Conservation (phyloP, 495 filamentous ascomycete species). For the Aspergillus affinis region DNA sequence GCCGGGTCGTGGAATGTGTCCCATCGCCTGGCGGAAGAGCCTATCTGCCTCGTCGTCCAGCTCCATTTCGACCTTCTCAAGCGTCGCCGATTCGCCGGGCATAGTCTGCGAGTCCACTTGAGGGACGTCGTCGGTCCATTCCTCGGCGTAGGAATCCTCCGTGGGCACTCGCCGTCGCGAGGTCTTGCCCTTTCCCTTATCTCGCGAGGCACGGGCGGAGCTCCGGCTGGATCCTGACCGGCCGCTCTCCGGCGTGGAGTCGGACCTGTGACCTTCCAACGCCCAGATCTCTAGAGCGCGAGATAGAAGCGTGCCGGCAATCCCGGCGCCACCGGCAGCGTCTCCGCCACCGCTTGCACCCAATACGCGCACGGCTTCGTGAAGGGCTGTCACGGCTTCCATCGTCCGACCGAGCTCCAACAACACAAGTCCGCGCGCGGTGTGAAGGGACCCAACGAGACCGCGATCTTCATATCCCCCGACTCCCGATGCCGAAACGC, state of each 20-base stretch:
- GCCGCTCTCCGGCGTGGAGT: constrained; percentile 23
- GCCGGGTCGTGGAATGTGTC: constrained; percentile 21
- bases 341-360: constrained; percentile 54
- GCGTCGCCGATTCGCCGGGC: constrained; percentile 9
- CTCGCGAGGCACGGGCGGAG: constrained; percentile 26
- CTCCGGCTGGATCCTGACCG: constrained; percentile 19
- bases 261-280: constrained; percentile 30
- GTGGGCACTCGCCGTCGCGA: constrained; percentile 25
- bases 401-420: constrained; percentile 65
- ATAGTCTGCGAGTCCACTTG: constrained; percentile 23
- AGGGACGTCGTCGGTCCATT: constrained; percentile 41
- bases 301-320: constrained; percentile 71
- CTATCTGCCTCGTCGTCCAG: constrained; percentile 43
- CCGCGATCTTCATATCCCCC: constrained; percentile 49
- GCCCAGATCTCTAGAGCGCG: constrained; percentile 72
- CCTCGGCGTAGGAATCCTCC: constrained; percentile 27
- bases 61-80: constrained; percentile 44
- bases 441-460: constrained; percentile 45
- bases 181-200: constrained; percentile 30
- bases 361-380: constrained; percentile 65
- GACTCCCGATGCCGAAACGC: constrained; percentile 37
- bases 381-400: constrained; percentile 64
- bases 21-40: constrained; percentile 36
- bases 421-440: constrained; percentile 62
- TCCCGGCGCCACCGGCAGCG: constrained; percentile 62